Evolutionary conservation across 169 alveolate genomes (phyloP).

Genomic region (Eimeria acervulina): DNA sequence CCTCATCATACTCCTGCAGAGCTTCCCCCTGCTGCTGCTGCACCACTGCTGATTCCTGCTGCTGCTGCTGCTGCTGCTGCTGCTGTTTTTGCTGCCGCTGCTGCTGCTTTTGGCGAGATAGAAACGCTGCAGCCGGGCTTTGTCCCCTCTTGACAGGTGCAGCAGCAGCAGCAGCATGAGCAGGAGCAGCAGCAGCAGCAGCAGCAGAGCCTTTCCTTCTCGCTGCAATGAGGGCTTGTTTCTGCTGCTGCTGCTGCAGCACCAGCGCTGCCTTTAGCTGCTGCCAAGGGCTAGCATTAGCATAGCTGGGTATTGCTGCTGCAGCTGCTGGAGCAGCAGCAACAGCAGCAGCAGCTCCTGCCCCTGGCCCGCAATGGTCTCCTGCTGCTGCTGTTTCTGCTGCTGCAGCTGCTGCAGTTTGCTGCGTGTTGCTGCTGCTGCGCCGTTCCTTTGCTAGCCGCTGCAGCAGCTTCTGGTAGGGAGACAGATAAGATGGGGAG

Average conservation of each 20-base stretch:
- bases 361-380: background rate
- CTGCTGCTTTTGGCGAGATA: background rate
- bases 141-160: background rate
- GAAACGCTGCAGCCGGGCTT: background rate
- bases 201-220: background rate
- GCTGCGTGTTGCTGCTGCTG: too few species aligned
- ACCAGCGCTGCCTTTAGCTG: constrained; percentile 37
- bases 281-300: constrained; percentile 13
- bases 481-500: constrained; percentile 64
- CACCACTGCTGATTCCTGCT: too few species aligned
- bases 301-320: background rate
- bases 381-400: too few species aligned
- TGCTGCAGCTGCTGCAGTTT: constrained; percentile 1
- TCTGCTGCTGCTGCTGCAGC: constrained; percentile 48
- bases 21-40: background rate
- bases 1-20: background rate
- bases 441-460: too few species aligned
- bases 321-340: constrained; percentile 18
- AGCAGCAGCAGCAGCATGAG: too few species aligned
- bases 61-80: constrained; percentile 3
- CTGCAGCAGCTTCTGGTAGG: constrained; percentile 8
- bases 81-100: background rate
- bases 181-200: constrained; percentile 30
- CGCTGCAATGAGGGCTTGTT: constrained; percentile 29
- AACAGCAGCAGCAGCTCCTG: background rate